Base-by-base conservation (phyloP, 306 rosid species). In the Hippophae rhamnoides region DNA sequence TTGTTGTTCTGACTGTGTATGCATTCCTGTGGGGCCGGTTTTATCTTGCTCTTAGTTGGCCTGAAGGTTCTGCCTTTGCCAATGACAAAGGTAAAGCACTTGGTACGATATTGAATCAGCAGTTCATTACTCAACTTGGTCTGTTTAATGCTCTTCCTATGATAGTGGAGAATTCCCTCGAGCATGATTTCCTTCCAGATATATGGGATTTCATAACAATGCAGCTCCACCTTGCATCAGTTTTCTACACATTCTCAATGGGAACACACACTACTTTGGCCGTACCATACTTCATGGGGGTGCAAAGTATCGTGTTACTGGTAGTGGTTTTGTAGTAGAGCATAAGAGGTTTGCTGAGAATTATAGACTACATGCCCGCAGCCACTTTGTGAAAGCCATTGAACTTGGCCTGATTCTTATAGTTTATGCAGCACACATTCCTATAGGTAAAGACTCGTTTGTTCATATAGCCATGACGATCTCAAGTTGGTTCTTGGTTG, bases 171-270 rank as follows among this genome's bases (percentile, higher is more conserved):
- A 84, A 79, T 75, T 71, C 90, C 23, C 87, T 86, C 46, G 94
- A 86, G 63, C 88, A 62, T 25, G 95, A 95, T 11, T 89, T 86
- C 85, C 87, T 80, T 65, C 79, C 52, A 46, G 84, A 95, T 45
- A 54, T 89, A 43, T 84, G 97, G 95, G 97, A 86, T 61, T 84
- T 86, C 70, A 27, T 86, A 69, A 86, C 83, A 3, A 89, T 86
- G 95, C 97, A 84, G 76, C 87, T 86, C 64, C 90, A 89, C 66
- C 93, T 89, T 71, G 82, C 95, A 45, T 89, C 95, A 54, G 89
- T 89, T 67, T 89, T 86, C 64, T 89, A 70, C 81, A 74, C 95
- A 52, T 89, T 89, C 78, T 89, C 95, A 7, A 70, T 86, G 84
- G 95, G 97, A 56, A 89, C 97, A 1, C 86, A 57, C 97, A 89